Base-by-base conservation (phyloP, 176 grass and related monocot genomes). In the Aegilops longissima region DNA sequence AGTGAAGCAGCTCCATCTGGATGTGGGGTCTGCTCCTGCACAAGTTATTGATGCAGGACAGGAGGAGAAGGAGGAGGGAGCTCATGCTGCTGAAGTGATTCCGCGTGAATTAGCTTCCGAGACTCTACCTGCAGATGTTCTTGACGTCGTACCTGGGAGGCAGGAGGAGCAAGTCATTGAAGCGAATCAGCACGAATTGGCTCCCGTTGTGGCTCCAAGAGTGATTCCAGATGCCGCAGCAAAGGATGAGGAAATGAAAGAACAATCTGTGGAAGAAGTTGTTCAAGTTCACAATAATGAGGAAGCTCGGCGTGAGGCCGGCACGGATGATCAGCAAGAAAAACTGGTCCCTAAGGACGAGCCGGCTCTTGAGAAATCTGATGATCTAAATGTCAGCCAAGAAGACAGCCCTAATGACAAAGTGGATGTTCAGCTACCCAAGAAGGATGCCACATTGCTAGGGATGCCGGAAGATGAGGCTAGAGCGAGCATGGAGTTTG, bases 401-500 rank as follows among this genome's bases (percentile, higher is more conserved):
- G 79, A 81, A 79, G 80, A 82, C 63, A 70, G 21, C 21, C 70
- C 65, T 52, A 74, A 3, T 64, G 86, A 82, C 30, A 66, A 76
- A 76, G 69, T 66, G 61, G 16, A 33, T n/a, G 25, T 49, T 2
- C 83, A 89, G 30, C 85, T 88, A 33, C 83, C 88, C 16, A 74
- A 47, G 61, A 77, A 71, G 70, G 82, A 68, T 56, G 38, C 80
- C 4, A 17, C 71, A 89, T 91, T 89, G 63, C 79, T 67, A 33
- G 70, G 18, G 52, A 21, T 56, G 59, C 70, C 2, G 1, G 78
- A 87, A 58, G 82, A 87, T 16, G 82, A 71, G 31, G 20, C 54
- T 62, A 79, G 8, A 29, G 12, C 81, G 21, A 82, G 86, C 61
- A 73, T 90, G 77, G 94, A 92, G 21, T 92, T 94, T 80, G 92